Base-by-base conservation (phyloP, 345 rosid species). In the Rhodomyrtus tomentosa region DNA sequence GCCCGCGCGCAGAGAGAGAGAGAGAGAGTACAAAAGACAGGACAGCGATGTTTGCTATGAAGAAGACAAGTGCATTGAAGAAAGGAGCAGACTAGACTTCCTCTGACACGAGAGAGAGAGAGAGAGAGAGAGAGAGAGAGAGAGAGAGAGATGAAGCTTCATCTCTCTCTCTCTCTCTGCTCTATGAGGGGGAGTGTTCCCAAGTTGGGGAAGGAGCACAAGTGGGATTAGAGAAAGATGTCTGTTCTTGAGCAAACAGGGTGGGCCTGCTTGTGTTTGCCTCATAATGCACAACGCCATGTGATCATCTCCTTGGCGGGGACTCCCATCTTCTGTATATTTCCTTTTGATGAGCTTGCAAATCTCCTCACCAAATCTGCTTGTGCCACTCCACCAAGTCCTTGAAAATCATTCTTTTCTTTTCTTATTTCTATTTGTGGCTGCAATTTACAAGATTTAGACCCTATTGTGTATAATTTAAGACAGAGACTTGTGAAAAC, bases 21-120 rank as follows among this genome's bases (percentile, higher is more conserved):
- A 85, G 88, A 86, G 83, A 87, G 91, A 87, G 84, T 84, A 90
- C 90, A 92, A 85, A 84, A 90, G 48, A 89, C 90, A 87, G 55
- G 92, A 91, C 84, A 90, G 91, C 87, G 94, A 90, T 92, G 98
- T 92, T 93, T 96, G 93, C 89, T 86, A 85, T 90, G 95, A 90
- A 84, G 92, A 93, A 84, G 98, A 95, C 98, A 96, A 90, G 74
- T 88, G 93, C 95, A 87, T 86, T 86, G 91, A 93, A 92, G 96
- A 89, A 86, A 90, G 91, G 87, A 87, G 3, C 83, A 51, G 55
- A 81, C 58, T 81, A 81, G 38, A 80, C 82, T 80, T 80, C 52
- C 82, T 27, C 24, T 51, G 38, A 45, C 51, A 80, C 51, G 74
- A 21, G 86, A 85, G 53, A 32, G 81, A 54, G 18, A 82, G 81